phyloP scores from a whole-genome alignment of 2,329 filamentous ascomycete genomes.

The Sclerotinia subarctica region DNA sequence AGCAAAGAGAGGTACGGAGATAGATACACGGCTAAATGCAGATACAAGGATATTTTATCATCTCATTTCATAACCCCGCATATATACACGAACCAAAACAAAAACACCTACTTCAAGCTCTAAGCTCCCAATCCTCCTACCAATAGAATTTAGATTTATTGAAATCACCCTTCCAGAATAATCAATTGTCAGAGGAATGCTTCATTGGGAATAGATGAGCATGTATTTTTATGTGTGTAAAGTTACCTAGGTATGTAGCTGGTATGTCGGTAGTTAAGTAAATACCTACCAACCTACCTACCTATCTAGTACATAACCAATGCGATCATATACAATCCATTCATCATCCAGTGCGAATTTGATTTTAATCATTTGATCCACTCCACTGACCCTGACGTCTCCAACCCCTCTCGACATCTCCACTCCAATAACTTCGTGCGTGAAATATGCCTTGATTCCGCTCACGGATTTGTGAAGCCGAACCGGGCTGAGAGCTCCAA shows the following conservation, averaged over 20 bases:
- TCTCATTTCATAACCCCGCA: neutral
- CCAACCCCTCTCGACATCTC: neutral
- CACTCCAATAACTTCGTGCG: neutral
- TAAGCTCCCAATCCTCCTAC: too few relatives aligned
- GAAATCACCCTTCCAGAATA: neutral
- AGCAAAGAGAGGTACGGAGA: neutral
- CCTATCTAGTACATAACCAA: neutral
- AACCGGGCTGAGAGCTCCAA: neutral
- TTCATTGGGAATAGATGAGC: neutral
- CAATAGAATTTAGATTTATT: too few relatives aligned
- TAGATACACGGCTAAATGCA: neutral
- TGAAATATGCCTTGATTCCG: neutral
- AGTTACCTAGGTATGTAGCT: neutral
- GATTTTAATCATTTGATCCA: neutral
- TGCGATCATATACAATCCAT: neutral
- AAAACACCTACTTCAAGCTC: neutral
- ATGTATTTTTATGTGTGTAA: neutral
- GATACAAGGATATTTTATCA: neutral
- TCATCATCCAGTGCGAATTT: neutral
- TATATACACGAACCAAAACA: neutral
- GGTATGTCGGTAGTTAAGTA: neutral
- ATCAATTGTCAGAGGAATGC: neutral
- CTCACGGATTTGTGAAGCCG: neutral
- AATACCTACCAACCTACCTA: neutral
- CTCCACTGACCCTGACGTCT: neutral